Evolutionary conservation across 768 basidiomycete species (phyloP), one percentile per base, ranked within the genome.

Genomic region (Mrakia hoshinonis): DNA sequence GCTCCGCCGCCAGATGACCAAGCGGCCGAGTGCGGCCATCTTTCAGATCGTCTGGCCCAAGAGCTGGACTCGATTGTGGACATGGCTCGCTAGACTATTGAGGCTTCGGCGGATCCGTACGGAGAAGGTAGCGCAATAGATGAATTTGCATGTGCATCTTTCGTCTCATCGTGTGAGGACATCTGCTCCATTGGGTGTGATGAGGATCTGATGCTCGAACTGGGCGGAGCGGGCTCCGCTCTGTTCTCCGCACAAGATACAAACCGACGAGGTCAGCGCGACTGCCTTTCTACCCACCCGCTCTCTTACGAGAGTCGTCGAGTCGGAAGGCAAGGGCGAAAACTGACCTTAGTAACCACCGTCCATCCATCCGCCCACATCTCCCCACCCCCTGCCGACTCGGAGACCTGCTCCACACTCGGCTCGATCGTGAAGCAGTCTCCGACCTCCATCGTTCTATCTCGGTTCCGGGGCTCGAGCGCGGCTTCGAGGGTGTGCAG

Each of bases 391-490:
- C 90, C 83, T 7, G 34, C 63, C 6, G 26, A 52, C 11, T 55
- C 54, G 55, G 46, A 38, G n/a, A 67, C 38, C 80, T 92, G 89
- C 15, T 94, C 84, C 39, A 95, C 81, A 60, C 83, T 83, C 4
- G 92, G 92, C 84, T 96, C 93, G 49, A 96, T 92, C 0, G 93
- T 95, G 76, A 96, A 95, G 76, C 91, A 91, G 77, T 95, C 87
- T 0, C 93, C 92, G 0, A 88, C 88, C 65, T 79, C 77, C 92
- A 96, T 94, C 20, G 83, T 76, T 0, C 87, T 92, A 2, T 55
- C 36, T 3, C 39, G 11, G 15, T 31, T 26, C 18, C 11, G 26
- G 6, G 46, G 47, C 2, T 47, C 64, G 24, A 36, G 46, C 36
- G 54, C 36, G 12, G 55, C 10, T 52, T 47, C 15, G 74, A 73